Evolutionary conservation across 1,139 yeast species (phyloP), one percentile per base, ranked within the genome.

Genomic region (Suhomyces maxii): DNA sequence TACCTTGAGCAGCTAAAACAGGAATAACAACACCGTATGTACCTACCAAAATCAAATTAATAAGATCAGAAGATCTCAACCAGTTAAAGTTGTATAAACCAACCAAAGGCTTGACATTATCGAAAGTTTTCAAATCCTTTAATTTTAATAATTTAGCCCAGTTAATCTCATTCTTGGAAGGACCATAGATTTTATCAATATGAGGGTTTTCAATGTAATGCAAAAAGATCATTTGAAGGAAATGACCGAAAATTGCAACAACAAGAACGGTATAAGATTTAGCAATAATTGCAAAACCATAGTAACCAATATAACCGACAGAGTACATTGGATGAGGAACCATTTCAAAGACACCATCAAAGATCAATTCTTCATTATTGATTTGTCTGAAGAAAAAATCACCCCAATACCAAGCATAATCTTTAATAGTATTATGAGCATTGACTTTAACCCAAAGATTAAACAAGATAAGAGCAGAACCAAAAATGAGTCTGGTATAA

Each of bases 321-420:
- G 96, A 87, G 64, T 89, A 89, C 96, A 89, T 89, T 46, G 96
- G 96, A 63, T 89, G 96, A 36, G 96, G 96, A 11, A 93, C 89
- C 79, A 89, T 80, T 65, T 89, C 95, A 64, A 88, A 89, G 9
- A 89, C 96, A 39, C 96, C 96, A 63, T 89, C 96, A 67, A 89
- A 89, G 32, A 89, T 86, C 59, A 89, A 77, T 52, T 86, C 86
- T 59, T 84, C 82, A 55, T 88, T 83, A 56, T 76, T 78, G 55
- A 82, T 89, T 61, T 88, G 86, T 51, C 91, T 77, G 67, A 86
- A 87, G 75, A 89, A 89, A 69, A 89, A 89, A 64, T 89, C 96
- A 31, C 96, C 96, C 96, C 96, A 89, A 66, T 89, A 89, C 96
- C 96, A 89, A 10, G 96, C 96, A 61, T 84, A 89, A 64, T 89